phyloP scores from a whole-genome alignment of 2,329 filamentous ascomycete species.

The Leptographium galeiforme region DNA sequence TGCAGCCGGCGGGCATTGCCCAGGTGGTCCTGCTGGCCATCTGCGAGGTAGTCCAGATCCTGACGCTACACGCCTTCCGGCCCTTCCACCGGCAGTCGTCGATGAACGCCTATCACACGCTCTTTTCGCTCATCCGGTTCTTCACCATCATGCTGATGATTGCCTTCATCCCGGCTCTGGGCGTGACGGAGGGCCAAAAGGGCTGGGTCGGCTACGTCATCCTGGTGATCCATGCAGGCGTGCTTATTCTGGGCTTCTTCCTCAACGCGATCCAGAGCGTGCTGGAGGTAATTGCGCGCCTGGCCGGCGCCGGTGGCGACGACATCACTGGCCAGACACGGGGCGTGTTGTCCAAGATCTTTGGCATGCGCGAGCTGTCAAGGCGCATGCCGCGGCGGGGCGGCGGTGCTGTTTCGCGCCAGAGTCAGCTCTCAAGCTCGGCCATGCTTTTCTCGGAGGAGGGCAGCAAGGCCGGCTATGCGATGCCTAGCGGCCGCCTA shows the following conservation, averaged over 20 bases:
- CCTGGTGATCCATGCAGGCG: slow-evolving; percentile 68
- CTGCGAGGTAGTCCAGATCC: slow-evolving; percentile 80
- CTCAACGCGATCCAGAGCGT: slow-evolving; percentile 83
- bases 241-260: slow-evolving; percentile 84
- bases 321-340: slow-evolving; percentile 54
- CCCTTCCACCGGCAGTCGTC: slow-evolving; percentile 85
- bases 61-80: slow-evolving; percentile 78
- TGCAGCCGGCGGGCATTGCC: slow-evolving; percentile 84
- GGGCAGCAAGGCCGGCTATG: slow-evolving; percentile 47
- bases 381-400: slow-evolving; percentile 53
- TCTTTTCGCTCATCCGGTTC: slow-evolving; percentile 68
- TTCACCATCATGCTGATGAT: slow-evolving; percentile 63
- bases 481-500: slow-evolving; percentile 37
- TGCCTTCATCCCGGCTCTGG: slow-evolving; percentile 72
- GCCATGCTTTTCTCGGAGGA: slow-evolving; percentile 64
- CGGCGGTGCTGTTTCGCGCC: slow-evolving; percentile 44
- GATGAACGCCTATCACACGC: slow-evolving; percentile 91
- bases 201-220: slow-evolving; percentile 95
- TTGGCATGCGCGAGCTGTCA: slow-evolving; percentile 80
- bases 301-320: slow-evolving; percentile 72
- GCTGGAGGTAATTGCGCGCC: slow-evolving; percentile 72
- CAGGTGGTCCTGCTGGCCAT: slow-evolving; percentile 87
- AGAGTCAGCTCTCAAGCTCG: slow-evolving; percentile 70
- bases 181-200: slow-evolving; percentile 63
- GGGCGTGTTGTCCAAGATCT: slow-evolving; percentile 79